These are phyloP conservation scores for Trichosporon inkin DNA, from an alignment of 1,284 basidiomycete genomes.

Conservation along the genomic window DNA sequence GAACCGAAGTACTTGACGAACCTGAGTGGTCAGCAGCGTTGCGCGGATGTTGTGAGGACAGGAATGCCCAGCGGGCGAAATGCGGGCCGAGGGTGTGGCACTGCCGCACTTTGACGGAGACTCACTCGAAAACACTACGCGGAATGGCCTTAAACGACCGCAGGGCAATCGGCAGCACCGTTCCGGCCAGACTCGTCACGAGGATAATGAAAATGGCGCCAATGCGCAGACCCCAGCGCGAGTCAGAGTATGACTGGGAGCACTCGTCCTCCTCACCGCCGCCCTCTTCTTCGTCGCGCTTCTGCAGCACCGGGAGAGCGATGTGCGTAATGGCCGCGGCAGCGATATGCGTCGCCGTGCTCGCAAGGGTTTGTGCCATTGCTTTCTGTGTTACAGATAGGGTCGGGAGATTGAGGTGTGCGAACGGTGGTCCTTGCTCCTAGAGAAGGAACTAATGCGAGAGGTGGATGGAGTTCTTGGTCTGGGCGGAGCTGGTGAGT, in stretches of 20 bases:
- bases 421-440: not conserved
- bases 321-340: not conserved
- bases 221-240: constrained; percentile 58
- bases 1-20: constrained; percentile 96
- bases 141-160: constrained; percentile 63
- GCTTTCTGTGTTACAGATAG: not conserved
- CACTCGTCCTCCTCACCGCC: constrained; percentile 24
- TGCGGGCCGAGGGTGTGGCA: not conserved
- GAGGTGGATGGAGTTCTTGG: no score
- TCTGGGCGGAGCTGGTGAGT: no score
- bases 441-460: no score
- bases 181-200: constrained; percentile 54
- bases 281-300: not conserved
- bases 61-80: not conserved
- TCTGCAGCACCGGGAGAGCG: not conserved
- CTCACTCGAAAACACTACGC: constrained; percentile 66
- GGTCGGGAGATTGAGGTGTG: not conserved
- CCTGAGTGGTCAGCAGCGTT: constrained; percentile 35
- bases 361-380: not conserved
- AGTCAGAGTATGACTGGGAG: constrained; percentile 23
- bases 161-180: constrained; percentile 78
- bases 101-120: no score
- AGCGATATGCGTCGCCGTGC: not conserved
- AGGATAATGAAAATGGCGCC: constrained; percentile 87
- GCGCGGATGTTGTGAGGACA: no score